A percentile compares a stretch with the other conserved stretches of the same genome.
These are phyloP conservation scores for Hortaea sp. DNA, from an alignment of 2,329 filamentous ascomycete genomes.

Conservation along the genomic window DNA sequence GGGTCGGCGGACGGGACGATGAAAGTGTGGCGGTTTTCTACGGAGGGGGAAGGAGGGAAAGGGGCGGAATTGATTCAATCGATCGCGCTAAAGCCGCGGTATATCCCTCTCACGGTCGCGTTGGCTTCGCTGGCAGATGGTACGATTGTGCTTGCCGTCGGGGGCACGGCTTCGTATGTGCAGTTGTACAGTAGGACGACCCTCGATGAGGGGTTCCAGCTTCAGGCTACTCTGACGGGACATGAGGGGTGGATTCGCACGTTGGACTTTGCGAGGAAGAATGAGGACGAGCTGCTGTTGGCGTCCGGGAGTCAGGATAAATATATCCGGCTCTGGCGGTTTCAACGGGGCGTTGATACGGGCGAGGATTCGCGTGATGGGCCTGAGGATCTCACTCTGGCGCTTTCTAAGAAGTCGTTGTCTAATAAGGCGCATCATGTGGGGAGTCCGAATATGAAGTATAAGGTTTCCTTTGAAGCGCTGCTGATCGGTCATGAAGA, in stretches of 20 bases:
- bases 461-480: constrained; percentile 85
- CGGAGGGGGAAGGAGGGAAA: constrained; percentile 9
- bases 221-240: constrained; percentile 69
- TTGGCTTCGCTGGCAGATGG: constrained; percentile 48
- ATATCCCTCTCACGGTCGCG: constrained; percentile 71
- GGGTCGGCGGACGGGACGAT: constrained; percentile 55
- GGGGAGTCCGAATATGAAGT: constrained; percentile 50
- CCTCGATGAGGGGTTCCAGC: constrained; percentile 46
- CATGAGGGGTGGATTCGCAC: constrained; percentile 95
- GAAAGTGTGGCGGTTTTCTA: constrained; percentile 55
- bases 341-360: constrained; percentile 50
- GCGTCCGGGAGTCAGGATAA: constrained; percentile 96
- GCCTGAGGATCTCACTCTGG: constrained; percentile 3
- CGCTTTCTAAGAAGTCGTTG: constrained; percentile 46
- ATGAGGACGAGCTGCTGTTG: constrained; percentile 64
- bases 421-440: constrained; percentile 86
- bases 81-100: constrained; percentile 63
- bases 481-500: constrained; percentile 91
- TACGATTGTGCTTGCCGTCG: constrained; percentile 57
- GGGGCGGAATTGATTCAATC: constrained; percentile 51
- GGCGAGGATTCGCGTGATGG: background rate
- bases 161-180: constrained; percentile 71
- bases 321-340: constrained; percentile 86
- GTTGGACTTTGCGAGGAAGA: constrained; percentile 54
- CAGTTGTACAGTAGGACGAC: constrained; percentile 62